Evolutionary conservation across 345 rosid species (phyloP).

Genomic region (Sonneratia caseolaris): DNA sequence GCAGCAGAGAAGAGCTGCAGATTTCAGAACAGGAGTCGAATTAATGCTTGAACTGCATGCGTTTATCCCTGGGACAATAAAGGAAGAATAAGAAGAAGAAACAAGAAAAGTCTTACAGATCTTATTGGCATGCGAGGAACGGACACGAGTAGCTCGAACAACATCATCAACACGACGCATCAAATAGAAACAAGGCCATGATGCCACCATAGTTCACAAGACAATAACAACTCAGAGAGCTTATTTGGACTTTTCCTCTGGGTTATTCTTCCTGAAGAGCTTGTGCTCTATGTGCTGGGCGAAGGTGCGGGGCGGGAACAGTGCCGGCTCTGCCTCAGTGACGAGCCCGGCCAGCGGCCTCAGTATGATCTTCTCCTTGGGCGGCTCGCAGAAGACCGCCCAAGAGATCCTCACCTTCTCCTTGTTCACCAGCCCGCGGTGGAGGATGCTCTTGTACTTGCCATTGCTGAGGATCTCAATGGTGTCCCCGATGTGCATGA

Average conservation of each 20-base stretch:
- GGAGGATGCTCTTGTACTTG: constrained; percentile 87
- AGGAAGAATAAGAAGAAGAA: too few species aligned
- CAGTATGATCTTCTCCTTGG: constrained; percentile 82
- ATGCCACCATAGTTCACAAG: too few species aligned
- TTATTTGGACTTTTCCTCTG: neutral
- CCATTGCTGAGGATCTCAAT: constrained; percentile 89
- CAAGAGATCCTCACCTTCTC: constrained; percentile 94
- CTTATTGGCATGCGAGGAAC: neutral
- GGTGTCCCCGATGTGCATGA: constrained; percentile 93
- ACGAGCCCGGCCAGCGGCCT: constrained; percentile 67
- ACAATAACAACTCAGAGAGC: neutral
- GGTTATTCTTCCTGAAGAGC: constrained; percentile 48
- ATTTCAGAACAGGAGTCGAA: too few species aligned
- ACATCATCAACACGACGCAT: neutral
- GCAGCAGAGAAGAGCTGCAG: too few species aligned
- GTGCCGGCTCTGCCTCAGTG: constrained; percentile 52
- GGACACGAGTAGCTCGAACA: neutral
- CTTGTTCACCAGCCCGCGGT: constrained; percentile 82
- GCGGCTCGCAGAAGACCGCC: constrained; percentile 97
- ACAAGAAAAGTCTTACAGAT: too few species aligned
- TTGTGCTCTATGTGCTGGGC: constrained; percentile 76
- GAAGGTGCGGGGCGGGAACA: constrained; percentile 87
- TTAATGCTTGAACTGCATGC: too few species aligned
- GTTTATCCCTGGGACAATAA: too few species aligned
- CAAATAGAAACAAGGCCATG: too few species aligned